These are phyloP conservation scores for Globisporangium nodosum DNA, from an alignment of 352 stramenopile species.

Conservation along the genomic window DNA sequence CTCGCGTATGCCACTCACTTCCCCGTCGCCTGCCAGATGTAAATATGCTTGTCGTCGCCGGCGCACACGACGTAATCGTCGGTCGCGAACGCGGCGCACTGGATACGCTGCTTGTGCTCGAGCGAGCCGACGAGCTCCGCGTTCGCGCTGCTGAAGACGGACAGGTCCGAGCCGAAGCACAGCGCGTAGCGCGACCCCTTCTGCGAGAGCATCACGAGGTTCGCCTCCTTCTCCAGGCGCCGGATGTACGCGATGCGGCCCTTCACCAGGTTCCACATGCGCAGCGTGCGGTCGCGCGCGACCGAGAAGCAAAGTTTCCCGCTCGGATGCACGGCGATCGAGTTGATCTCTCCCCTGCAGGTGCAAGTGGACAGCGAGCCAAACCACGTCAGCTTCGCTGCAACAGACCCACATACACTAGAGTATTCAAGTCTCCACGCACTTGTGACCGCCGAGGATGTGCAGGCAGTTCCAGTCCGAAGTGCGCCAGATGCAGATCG, in stretches of 20 bases:
- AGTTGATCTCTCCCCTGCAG: constrained; percentile 68
- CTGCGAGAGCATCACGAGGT: constrained; percentile 70
- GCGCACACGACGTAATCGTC: constrained; percentile 74
- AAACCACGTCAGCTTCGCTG: no score
- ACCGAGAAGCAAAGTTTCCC: constrained; percentile 86
- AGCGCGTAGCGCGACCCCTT: constrained; percentile 67
- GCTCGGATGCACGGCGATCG: constrained; percentile 84
- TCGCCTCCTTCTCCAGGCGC: constrained; percentile 75
- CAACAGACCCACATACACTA: no score
- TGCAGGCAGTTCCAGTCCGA: constrained; percentile 88
- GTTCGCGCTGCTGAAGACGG: constrained; percentile 72
- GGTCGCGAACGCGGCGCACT: constrained; percentile 66
- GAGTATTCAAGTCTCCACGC: constrained; percentile 1
- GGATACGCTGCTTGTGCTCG: constrained; percentile 68
- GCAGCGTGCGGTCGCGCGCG: constrained; percentile 73
- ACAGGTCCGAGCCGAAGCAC: constrained; percentile 65
- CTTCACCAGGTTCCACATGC: constrained; percentile 90
- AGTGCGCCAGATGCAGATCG: constrained; percentile 88
- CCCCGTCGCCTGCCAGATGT: constrained; percentile 72
- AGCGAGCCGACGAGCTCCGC: constrained; percentile 66
- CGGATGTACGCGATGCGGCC: constrained; percentile 86
- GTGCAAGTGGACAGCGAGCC: no score
- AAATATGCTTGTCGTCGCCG: constrained; percentile 78
- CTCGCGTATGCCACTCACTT: constrained; percentile 32
- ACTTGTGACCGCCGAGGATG: constrained; percentile 87